phyloP scores from a whole-genome alignment of 352 stramenopile genomes.

The Globisporangium splendens region DNA sequence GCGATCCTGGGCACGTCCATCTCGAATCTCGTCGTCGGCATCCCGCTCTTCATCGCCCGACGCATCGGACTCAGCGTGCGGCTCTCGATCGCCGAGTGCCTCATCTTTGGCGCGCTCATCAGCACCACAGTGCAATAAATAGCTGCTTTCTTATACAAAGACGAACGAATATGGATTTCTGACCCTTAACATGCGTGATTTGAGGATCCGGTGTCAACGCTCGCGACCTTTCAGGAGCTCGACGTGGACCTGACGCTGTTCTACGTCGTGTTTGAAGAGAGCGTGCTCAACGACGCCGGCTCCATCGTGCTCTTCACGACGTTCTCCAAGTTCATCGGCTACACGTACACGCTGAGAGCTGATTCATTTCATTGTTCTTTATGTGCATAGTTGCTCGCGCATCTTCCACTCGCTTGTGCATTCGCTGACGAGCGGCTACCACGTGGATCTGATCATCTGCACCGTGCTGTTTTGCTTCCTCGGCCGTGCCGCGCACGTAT shows the following conservation, averaged over 20 bases:
- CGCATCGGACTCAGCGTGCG: conserved; percentile 55
- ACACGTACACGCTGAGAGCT: conserved; percentile 73
- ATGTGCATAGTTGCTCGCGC: conserved; percentile 51
- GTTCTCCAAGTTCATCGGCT: conserved; percentile 90
- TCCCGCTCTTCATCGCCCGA: conserved; percentile 71
- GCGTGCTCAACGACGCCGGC: conserved; percentile 92
- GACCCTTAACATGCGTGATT: not conserved
- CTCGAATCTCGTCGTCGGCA: conserved; percentile 80
- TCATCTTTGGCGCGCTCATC: conserved; percentile 92
- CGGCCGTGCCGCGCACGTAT: conserved; percentile 80
- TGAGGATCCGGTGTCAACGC: conserved; percentile 87
- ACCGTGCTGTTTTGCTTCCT: conserved; percentile 83
- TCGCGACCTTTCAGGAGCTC: conserved; percentile 90
- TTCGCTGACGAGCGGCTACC: conserved; percentile 64
- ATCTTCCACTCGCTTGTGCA: too few species aligned
- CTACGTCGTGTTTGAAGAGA: conserved; percentile 95
- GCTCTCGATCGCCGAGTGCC: conserved; percentile 82
- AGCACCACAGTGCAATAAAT: conserved; percentile 58
- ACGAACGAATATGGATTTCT: too few species aligned
- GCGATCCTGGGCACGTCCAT: conserved; percentile 89
- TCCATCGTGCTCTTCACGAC: conserved; percentile 91
- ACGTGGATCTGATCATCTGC: conserved; percentile 83
- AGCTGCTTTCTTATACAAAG: not conserved
- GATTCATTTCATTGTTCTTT: too few species aligned
- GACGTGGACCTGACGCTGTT: conserved; percentile 90